Base-by-base conservation (phyloP, 371 early-diverging fungal species). In the Rhizopus delemar region DNA sequence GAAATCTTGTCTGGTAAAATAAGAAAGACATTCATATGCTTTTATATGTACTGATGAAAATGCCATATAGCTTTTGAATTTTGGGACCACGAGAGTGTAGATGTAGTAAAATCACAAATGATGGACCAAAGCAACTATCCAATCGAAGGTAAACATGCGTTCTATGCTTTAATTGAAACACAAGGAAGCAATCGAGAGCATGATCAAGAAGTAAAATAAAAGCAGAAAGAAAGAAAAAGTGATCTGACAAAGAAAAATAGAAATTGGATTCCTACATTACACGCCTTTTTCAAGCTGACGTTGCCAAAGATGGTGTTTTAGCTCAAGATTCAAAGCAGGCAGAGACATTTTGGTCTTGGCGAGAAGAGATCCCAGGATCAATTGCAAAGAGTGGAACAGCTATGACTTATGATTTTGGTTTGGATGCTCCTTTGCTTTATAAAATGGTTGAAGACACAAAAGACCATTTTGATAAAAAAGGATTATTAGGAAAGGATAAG, bases 151-250 rank as follows among this genome's bases (percentile, higher is more conserved):
- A 31, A 59, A 15, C 71, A 84, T 60, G 84, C 85, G 3, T 95
- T 95, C 69, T 93, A 93, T 66, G 89, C 94, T 15, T 75, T 97
- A 41, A 69, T 98, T 53, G 98, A 98, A 74, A 96, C 94, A 5
- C 82, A 81, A 57, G 94, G 95, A 4, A 87, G 88, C 54, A 84
- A 87, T 64, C 69, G 78, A 51, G 86, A 89, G 5, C 94, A 94
- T 73, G 93, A 94, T 66, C 79, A 86, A 62, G 87, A 78, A 64
- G 78, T 74, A 60, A 22, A 46, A 8, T 32, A 13, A 45, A 8
- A 31, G 31, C 15, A 29, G 36, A 50, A 41, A 38, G 35, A 16
- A 5, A 34, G n/a, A 13, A 34, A 13, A 34, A 32, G 34, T 43
- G 12, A 49, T 45, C 9, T 48, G 46, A 55, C 8, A 39, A 32